Evolutionary conservation across 768 basidiomycete species (phyloP).

Genomic region (Astraeus odoratus): DNA sequence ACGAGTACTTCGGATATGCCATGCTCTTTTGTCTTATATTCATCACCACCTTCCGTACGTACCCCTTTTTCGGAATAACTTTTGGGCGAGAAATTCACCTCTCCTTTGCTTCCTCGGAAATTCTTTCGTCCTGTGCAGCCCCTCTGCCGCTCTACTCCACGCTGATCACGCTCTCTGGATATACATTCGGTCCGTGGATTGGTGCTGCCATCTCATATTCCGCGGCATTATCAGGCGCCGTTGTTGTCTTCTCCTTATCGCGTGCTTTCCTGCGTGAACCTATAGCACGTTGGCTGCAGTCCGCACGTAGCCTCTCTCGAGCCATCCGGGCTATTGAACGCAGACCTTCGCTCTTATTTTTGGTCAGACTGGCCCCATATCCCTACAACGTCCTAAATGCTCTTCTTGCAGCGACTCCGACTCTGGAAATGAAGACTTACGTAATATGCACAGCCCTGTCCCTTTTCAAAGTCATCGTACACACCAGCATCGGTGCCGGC

Average conservation of each 20-base stretch:
- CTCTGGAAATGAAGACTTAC: slow-evolving; percentile 74
- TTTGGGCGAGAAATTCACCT: slow-evolving; percentile 8
- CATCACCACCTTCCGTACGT: slow-evolving; percentile 81
- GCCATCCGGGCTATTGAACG: slow-evolving; percentile 85
- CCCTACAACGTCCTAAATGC: slow-evolving; percentile 96
- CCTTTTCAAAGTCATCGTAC: slow-evolving; percentile 84
- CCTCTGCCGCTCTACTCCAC: slow-evolving; percentile 92
- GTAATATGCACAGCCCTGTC: slow-evolving; percentile 74
- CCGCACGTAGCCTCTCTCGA: slow-evolving; percentile 64
- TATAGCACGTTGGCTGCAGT: slow-evolving; percentile 69
- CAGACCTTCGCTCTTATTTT: slow-evolving; percentile 80
- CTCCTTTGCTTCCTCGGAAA: slow-evolving; percentile 5
- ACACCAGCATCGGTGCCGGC: slow-evolving; percentile 81
- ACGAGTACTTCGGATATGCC: slow-evolving; percentile 67
- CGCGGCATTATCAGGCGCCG: slow-evolving; percentile 78
- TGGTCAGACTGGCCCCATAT: slow-evolving; percentile 88
- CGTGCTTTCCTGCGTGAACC: slow-evolving; percentile 63
- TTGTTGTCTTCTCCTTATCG: slow-evolving; percentile 77
- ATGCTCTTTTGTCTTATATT: slow-evolving; percentile 81
- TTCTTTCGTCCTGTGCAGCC: slow-evolving; percentile 37
- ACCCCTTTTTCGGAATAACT: slow-evolving; percentile 4
- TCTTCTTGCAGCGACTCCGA: slow-evolving; percentile 81
- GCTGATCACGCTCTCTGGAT: slow-evolving; percentile 85
- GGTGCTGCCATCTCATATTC: slow-evolving; percentile 85
- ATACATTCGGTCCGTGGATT: slow-evolving; percentile 79